Evolutionary conservation across 78 protist genomes (phyloP), one percentile per base, ranked within the genome.

Genomic region (Dictyostelium capitatum): DNA sequence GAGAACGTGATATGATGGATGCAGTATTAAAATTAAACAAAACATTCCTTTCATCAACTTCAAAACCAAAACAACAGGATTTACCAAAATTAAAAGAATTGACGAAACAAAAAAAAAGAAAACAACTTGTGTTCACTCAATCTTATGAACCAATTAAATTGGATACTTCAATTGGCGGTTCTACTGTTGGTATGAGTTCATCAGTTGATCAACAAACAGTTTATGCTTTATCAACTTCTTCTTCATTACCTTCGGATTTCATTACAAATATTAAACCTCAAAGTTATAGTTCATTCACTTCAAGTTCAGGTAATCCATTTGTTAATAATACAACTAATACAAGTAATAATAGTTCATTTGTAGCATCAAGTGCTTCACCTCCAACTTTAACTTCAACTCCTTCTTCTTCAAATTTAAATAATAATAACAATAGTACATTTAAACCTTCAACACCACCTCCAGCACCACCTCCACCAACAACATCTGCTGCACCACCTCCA

Each of bases 1-100:
- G 48, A 83, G 90, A 83, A 72, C 74, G 79, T 53, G 90, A 83
- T 41, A 83, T 83, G 90, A 83, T 83, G 23, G 90, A 83, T 50
- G 90, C 90, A 53, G 90, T 54, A 12, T 37, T 30, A 19, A 83
- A 83, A 46, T 53, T 83, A 23, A 83, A 83, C 14, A 67, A 83
- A 83, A 41, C 54, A 7, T 70, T 46, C 81, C 41, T 70, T 47
- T 48, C 54, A 51, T 12, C 32, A 53, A 41, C n/a, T 28, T 1
- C 74, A 53, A 50, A 81, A 81, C 43, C 50, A 20, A 70, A 79
- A 32, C 15, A 72, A 51, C 23, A 83, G 43, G 54, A 41, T 83
- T 28, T 62, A 62, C 80, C 80, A 37, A 50, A 50, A 50, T 46
- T 83, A 43, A 83, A 83, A 37, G 50, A 43, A 20, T 70, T 83